A percentile compares a stretch with the other conserved stretches of the same genome.
Evolutionary conservation across 208 protist genomes (phyloP).

Genomic region (Leishmania major): DNA sequence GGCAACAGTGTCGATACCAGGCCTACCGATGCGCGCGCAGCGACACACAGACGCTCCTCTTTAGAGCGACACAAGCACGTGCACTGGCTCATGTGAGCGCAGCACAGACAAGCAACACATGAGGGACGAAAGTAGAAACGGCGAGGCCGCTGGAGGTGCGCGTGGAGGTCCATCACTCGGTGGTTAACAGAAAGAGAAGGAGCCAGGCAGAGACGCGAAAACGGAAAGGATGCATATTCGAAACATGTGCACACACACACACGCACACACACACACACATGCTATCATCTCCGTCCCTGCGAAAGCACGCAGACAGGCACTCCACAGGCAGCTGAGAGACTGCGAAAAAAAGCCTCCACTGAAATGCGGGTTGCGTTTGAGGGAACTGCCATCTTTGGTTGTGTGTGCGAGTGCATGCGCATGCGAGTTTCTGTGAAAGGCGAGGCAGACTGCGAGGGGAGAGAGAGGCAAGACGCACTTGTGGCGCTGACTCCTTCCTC

Average conservation of each 20-base stretch:
- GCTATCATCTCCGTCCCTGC: background rate
- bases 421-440: background rate
- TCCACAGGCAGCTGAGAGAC: background rate
- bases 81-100: background rate
- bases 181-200: background rate
- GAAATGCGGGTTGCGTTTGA: too few species aligned
- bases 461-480: background rate
- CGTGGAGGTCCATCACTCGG: too few species aligned
- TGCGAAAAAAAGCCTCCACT: background rate
- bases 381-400: background rate
- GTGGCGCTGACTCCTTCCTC: background rate
- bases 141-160: background rate
- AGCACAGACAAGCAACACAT: background rate
- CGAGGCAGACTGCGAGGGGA: slow-evolving; percentile 1
- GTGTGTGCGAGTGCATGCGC: background rate
- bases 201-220: background rate
- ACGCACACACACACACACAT: background rate
- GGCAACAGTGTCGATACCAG: background rate
- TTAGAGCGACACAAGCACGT: background rate
- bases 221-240: background rate
- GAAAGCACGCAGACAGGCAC: background rate
- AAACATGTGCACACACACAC: background rate
- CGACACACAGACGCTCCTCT: background rate
- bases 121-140: background rate
- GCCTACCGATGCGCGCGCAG: background rate